Conservation (phyloP, 2,329 filamentous ascomycete species). For the Scopulariopsis brevicaulis region DNA sequence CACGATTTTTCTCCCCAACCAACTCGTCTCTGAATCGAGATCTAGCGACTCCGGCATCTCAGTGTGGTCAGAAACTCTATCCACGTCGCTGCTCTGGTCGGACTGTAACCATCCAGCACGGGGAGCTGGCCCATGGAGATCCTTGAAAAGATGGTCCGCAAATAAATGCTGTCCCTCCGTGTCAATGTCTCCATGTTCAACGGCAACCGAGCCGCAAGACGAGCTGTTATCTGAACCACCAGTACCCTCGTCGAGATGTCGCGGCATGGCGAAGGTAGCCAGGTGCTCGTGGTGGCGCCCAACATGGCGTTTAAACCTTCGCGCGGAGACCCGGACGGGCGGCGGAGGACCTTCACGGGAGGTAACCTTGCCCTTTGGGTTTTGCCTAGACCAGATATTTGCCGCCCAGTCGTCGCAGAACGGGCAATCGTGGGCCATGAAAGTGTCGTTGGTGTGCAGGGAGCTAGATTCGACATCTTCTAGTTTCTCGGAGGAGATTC, state of each 20-base stretch:
- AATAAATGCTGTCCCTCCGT: too few relatives aligned
- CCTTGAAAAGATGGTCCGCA: too few relatives aligned
- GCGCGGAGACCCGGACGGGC: not conserved
- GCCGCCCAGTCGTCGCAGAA: slow-evolving; percentile 4
- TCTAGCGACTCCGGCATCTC: too few relatives aligned
- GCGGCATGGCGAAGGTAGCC: slow-evolving; percentile 4
- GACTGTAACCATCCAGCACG: too few relatives aligned
- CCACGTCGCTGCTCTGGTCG: too few relatives aligned
- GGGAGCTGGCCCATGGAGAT: too few relatives aligned
- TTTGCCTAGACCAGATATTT: not conserved
- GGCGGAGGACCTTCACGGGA: not conserved
- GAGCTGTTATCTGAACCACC: too few relatives aligned
- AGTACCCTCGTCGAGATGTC: not conserved
- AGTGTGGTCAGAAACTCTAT: too few relatives aligned
- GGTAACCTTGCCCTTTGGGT: not conserved
- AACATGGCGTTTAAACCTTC: slow-evolving; percentile 1
- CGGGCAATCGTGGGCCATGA: slow-evolving; percentile 2
- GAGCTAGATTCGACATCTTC: not conserved
- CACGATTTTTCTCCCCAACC: too few relatives aligned
- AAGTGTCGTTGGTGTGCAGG: not conserved
- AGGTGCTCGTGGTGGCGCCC: slow-evolving; percentile 1
- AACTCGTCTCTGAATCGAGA: too few relatives aligned
- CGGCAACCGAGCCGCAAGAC: too few relatives aligned
- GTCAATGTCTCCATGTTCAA: too few relatives aligned
- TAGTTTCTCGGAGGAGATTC: not conserved